A percentile compares a stretch with the other conserved stretches of the same genome.
Conservation (phyloP, 306 rosid genomes). For the Castanea sativa region DNA sequence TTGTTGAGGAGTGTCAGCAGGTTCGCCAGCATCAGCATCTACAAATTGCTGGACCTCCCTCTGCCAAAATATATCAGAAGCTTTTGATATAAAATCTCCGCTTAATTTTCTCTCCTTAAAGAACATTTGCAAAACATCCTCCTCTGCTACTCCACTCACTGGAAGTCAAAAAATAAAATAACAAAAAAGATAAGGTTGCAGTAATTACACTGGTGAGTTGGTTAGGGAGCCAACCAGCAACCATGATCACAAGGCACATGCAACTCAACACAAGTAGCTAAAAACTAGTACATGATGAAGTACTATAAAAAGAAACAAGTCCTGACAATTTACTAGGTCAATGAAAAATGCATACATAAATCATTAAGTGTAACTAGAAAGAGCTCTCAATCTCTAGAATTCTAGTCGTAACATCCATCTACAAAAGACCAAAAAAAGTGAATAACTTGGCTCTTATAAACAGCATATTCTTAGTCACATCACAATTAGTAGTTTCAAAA, state of each 20-base stretch:
- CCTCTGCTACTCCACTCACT: slow-evolving; percentile 53
- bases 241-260: neutral
- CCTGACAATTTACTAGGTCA: neutral
- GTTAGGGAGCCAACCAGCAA: neutral
- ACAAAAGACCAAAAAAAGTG: neutral
- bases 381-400: neutral
- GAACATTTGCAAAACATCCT: slow-evolving; percentile 69
- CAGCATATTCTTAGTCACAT: neutral
- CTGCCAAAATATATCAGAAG: slow-evolving; percentile 81
- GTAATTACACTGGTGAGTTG: neutral
- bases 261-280: slow-evolving; percentile 3
- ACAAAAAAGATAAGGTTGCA: slow-evolving; percentile 21
- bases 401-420: no score
- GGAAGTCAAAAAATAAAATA: slow-evolving; percentile 19
- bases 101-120: slow-evolving; percentile 66
- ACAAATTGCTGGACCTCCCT: slow-evolving; percentile 35
- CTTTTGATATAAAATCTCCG: slow-evolving; percentile 75
- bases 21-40: slow-evolving; percentile 27
- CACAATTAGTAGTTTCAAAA: neutral
- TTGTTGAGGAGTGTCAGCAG: slow-evolving; percentile 32
- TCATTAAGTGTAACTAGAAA: slow-evolving; percentile 7
- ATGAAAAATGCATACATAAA: neutral
- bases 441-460: no score
- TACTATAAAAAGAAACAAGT: neutral
- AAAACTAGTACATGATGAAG: neutral